Evolutionary conservation across 1,284 basidiomycete genomes (phyloP).

Genomic region (Trichosporon sp.): DNA sequence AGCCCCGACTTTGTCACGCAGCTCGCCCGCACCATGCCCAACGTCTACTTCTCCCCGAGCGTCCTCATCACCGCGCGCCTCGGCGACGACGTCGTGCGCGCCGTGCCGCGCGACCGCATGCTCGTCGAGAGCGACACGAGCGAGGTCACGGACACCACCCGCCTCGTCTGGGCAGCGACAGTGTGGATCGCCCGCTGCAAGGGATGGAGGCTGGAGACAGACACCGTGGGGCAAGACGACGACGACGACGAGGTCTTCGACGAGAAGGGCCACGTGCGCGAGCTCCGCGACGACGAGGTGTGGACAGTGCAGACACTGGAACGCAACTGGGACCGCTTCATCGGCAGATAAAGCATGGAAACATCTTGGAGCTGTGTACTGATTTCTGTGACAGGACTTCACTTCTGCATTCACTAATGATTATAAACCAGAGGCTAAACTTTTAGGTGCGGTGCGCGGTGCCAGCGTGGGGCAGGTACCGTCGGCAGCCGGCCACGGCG

Average conservation of each 20-base stretch:
- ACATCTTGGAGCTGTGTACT: no score
- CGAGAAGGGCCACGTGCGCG: slow-evolving; percentile 11
- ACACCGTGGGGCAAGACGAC: slow-evolving; percentile 23
- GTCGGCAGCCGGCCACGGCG: no score
- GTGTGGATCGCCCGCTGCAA: slow-evolving; percentile 40
- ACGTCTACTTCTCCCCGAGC: slow-evolving; percentile 51
- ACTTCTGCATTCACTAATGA: no score
- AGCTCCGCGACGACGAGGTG: slow-evolving; percentile 13
- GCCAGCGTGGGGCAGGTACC: no score
- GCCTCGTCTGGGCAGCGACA: slow-evolving; percentile 41
- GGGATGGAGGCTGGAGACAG: slow-evolving; percentile 42
- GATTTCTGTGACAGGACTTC: no score
- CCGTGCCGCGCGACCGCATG: slow-evolving; percentile 41
- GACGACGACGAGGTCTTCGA: slow-evolving; percentile 26
- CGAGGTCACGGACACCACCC: slow-evolving; percentile 32
- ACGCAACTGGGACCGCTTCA: slow-evolving; percentile 50
- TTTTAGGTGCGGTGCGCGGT: no score
- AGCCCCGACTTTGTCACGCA: slow-evolving; percentile 9
- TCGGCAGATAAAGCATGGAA: slow-evolving; percentile 24
- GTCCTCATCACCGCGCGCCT: slow-evolving; percentile 49
- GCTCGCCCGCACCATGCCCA: slow-evolving; percentile 36
- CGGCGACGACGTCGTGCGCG: slow-evolving; percentile 40
- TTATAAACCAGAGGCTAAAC: no score
- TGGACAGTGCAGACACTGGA: slow-evolving; percentile 43
- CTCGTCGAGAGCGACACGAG: slow-evolving; percentile 51